Evolutionary conservation across 805 yeast species (phyloP), one percentile per base, ranked within the genome.

Genomic region (Schwanniomyces pseudopolymorphus): DNA sequence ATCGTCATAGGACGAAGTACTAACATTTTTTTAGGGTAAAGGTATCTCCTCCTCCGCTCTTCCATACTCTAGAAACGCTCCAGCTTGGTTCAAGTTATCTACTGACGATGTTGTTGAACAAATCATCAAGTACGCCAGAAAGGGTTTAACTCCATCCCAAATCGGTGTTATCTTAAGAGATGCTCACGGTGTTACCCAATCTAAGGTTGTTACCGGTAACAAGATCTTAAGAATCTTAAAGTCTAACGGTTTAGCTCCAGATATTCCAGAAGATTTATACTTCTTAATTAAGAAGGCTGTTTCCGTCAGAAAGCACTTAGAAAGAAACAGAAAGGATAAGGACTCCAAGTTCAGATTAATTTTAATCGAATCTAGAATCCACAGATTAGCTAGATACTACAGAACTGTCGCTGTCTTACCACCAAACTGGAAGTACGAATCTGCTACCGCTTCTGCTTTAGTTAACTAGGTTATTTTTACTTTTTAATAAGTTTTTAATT

Each of bases 341-440:
- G 99, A 94, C 82, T 94, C 99, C 67, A 94, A 94, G 83, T 94
- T 94, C 96, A 89, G 99, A 87, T 89, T 94, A 74, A 94, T 94
- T 94, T 87, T 94, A 79, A 91, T 94, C 78, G 99, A 94, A 84
- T 92, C 98, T 61, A 91, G 99, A 90, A 94, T 94, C 83, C 99
- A 94, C 96, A 92, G 99, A 87, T 88, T 94, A 75, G 96, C 99
- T 66, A 89, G 99, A 84, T 94, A 94, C 95, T 94, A 94, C 97
- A 92, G 97, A 89, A 89, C 97, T 69, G 96, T 89, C 69, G 83
- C 96, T 72, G 98, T 94, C 69, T 86, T 94, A 74, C 99, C 99
- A 69, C 98, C 99, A 76, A 91, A 87, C 94, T 94, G 99, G 99
- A 94, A 94, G 84, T 94, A 88, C 96, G 99, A 94, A 84, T 92